Base-by-base conservation (phyloP, 495 filamentous ascomycete species). In the Collariella sp. region DNA sequence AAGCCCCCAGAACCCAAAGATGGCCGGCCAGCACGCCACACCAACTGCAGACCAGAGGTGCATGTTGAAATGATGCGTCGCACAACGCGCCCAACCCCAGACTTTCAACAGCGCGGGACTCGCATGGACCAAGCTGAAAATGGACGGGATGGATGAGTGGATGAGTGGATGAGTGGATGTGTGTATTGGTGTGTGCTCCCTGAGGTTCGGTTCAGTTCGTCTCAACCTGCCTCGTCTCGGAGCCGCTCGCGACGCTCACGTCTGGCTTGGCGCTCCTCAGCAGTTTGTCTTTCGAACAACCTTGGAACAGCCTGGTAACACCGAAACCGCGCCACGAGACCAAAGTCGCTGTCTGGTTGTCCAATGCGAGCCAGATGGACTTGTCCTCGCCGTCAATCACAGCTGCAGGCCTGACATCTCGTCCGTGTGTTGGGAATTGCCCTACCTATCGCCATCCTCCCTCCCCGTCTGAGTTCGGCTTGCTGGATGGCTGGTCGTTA, bases 31-130 rank as follows among this genome's bases (percentile, higher is more conserved):
- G 9, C 26, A 9, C 5, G 26, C 26, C 26, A 31, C 26, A 4
- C 4, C 26, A 16, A 48, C 29, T n/a, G 16, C 34, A 16, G n/a
- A 16, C 24, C 10, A 18, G 51, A 46, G 31, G 9, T 31, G 26
- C 26, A n/a, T 42, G 7, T 47, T 26, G 38, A 51, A 29, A 56
- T 46, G 31, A 46, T 51, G 43, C 48, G 55, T 57, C 42, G 36
- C 55, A 34, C 48, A 52, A 5, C 31, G 31, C 16, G 44, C 6
- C 35, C 20, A 3, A 16, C 23, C 20, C 24, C 18, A 49, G 16
- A 35, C 35, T 35, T 26, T 11, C 46, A 36, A 34, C 44, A 18
- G 18, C 40, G 31, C 23, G 55, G 44, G 55, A 38, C 49, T 58
- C 40, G 43, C 49, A 53, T 43, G 36, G 10, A 41, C 18, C 19